Conservation (phyloP, 1,284 basidiomycete genomes). For the Moniliella sp. region DNA sequence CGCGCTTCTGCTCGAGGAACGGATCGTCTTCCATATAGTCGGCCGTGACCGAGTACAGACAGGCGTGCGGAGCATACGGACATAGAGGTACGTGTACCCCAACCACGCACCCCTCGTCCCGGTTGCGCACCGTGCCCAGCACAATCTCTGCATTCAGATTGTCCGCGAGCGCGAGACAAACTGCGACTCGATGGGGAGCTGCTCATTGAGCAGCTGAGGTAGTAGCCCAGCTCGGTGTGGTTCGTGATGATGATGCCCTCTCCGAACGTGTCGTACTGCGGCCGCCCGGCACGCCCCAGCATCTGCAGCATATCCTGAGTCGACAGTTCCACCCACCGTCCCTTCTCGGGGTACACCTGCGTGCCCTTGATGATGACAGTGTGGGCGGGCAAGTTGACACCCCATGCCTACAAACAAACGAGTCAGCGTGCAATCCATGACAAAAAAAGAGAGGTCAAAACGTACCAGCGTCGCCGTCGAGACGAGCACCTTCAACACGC, state of each 20-base stretch:
- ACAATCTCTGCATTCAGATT: conserved; percentile 96
- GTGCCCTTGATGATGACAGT: conserved; percentile 98
- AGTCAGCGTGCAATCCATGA: too few relatives aligned
- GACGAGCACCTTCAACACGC: conserved; percentile 77
- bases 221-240: conserved; percentile 87
- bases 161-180: conserved; percentile 79
- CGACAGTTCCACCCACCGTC: conserved; percentile 84
- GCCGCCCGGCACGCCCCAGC: conserved; percentile 90
- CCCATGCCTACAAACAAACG: conserved; percentile 49
- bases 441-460: background rate
- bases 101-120: conserved; percentile 86
- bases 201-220: conserved; percentile 37
- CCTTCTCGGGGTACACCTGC: conserved; percentile 96
- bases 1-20: conserved; percentile 67
- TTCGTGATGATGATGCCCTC: conserved; percentile 98
- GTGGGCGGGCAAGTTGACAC: conserved; percentile 92
- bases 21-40: conserved; percentile 76
- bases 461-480: conserved; percentile 68
- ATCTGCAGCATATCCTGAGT: conserved; percentile 94
- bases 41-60: conserved; percentile 68
- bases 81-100: conserved; percentile 43
- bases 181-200: conserved; percentile 72
- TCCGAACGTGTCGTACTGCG: conserved; percentile 88
- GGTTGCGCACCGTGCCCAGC: conserved; percentile 72
- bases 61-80: conserved; percentile 83